These are phyloP conservation scores for Salix purpurea DNA, from an alignment of 345 rosid species.

Conservation along the genomic window DNA sequence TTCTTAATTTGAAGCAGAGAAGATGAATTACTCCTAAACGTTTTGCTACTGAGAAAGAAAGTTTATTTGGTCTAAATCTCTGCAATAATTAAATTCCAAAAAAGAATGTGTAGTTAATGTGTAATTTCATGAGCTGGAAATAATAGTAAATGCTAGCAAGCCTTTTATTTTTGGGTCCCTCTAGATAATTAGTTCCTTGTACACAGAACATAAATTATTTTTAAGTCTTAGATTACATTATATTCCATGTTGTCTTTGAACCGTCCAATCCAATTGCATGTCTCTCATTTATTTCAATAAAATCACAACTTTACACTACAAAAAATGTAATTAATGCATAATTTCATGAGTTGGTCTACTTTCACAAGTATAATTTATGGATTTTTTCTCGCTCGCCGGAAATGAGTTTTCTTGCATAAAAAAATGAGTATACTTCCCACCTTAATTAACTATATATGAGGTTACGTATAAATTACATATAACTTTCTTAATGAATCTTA, in stretches of 20 bases:
- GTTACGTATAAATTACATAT: too few relatives aligned
- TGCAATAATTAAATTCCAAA: neutral
- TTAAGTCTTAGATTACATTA: neutral
- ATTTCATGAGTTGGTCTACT: too few relatives aligned
- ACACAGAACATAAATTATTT: neutral
- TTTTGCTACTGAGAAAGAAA: neutral
- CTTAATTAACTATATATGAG: too few relatives aligned
- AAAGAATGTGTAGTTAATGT: neutral
- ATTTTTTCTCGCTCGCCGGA: rapidly evolving
- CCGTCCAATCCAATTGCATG: neutral
- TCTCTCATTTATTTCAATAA: neutral
- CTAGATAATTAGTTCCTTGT: neutral
- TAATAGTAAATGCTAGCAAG: neutral
- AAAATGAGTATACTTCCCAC: too few relatives aligned
- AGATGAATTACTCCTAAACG: neutral
- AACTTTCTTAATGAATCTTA: too few relatives aligned
- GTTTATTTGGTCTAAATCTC: neutral
- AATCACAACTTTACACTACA: neutral
- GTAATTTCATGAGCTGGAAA: neutral
- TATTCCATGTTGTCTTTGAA: neutral
- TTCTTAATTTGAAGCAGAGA: too few relatives aligned
- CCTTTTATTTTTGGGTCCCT: neutral
- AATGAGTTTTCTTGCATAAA: too few relatives aligned
- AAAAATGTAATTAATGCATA: too few relatives aligned
- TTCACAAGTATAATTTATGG: too few relatives aligned